Percentiles rank a stretch among this genome's conserved stretches.
Conservation (phyloP, 2,329 filamentous ascomycete genomes). For the Epichloe glyceriae region DNA sequence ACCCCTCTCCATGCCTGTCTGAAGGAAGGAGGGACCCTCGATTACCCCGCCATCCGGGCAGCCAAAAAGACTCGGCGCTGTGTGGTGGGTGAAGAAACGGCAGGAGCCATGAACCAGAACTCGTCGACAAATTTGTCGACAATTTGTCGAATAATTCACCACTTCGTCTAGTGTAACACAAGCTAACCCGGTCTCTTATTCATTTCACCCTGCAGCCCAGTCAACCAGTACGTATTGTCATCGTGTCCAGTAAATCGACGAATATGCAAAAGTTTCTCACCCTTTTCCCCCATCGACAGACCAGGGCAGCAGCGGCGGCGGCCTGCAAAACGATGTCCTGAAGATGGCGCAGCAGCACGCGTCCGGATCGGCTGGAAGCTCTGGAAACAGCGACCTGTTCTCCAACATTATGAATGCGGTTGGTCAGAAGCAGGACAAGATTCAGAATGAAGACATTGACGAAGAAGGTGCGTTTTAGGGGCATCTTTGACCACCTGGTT, state of each 20-base stretch:
- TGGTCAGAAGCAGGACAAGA: slow-evolving; percentile 33
- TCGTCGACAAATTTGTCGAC: background rate
- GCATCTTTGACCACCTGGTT: too few relatives aligned
- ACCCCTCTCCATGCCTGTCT: background rate
- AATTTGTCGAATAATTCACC: too few relatives aligned
- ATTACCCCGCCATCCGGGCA: background rate
- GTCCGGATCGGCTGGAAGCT: slow-evolving; percentile 30
- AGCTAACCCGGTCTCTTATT: background rate
- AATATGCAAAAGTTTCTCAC: background rate
- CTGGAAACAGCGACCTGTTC: slow-evolving; percentile 36
- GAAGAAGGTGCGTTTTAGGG: slow-evolving; percentile 30
- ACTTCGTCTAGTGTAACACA: background rate
- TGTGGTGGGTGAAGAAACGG: background rate
- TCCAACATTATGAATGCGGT: slow-evolving; percentile 33
- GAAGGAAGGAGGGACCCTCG: too few relatives aligned
- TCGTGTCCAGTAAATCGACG: background rate
- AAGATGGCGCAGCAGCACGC: slow-evolving; percentile 35
- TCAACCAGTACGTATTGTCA: slow-evolving; percentile 8
- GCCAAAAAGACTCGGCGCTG: background rate
- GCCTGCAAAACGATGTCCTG: slow-evolving; percentile 33
- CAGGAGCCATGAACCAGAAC: background rate
- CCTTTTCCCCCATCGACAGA: background rate
- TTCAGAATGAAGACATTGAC: slow-evolving; percentile 34
- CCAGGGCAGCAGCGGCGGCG: slow-evolving; percentile 16
- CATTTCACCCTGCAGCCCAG: background rate